Evolutionary conservation across 345 rosid species (phyloP).

Genomic region (Fremontodendron californicum): DNA sequence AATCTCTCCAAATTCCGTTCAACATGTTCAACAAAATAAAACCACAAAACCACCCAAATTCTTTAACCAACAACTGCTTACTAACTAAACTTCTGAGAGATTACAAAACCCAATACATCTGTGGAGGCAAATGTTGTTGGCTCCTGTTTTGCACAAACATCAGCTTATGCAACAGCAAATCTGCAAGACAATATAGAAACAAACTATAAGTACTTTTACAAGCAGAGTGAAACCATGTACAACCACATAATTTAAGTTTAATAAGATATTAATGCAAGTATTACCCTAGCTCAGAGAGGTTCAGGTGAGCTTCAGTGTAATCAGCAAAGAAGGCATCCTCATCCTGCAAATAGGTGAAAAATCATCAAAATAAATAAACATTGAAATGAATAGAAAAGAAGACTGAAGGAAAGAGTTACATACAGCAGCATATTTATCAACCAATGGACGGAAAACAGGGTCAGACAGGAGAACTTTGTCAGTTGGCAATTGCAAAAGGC

Average conservation of each 20-base stretch:
- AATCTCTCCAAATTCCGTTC: background rate
- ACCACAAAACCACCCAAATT: background rate
- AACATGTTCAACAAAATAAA: conserved; percentile 2
- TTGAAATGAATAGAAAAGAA: background rate
- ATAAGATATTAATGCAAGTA: too few species aligned
- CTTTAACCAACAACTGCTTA: background rate
- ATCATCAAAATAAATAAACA: background rate
- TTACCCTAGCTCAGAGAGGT: conserved; percentile 98
- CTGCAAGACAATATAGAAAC: conserved; percentile 25
- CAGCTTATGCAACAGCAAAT: conserved; percentile 52
- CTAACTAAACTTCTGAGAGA: background rate
- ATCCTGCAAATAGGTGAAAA: conserved; percentile 42
- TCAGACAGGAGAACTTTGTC: conserved; percentile 84
- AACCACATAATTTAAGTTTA: too few species aligned
- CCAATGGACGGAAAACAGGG: conserved; percentile 81
- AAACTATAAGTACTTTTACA: background rate
- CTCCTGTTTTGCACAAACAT: background rate
- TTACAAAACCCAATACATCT: background rate
- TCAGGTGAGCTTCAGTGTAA: conserved; percentile 72
- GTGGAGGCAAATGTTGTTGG: conserved; percentile 6
- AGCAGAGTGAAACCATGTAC: background rate
- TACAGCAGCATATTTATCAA: conserved; percentile 89
- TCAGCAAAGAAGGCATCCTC: conserved; percentile 92
- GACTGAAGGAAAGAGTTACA: conserved; percentile 5
- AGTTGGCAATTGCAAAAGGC: conserved; percentile 65